Conservation (phyloP, 208 protist genomes). For the Leishmania aethiopica region DNA sequence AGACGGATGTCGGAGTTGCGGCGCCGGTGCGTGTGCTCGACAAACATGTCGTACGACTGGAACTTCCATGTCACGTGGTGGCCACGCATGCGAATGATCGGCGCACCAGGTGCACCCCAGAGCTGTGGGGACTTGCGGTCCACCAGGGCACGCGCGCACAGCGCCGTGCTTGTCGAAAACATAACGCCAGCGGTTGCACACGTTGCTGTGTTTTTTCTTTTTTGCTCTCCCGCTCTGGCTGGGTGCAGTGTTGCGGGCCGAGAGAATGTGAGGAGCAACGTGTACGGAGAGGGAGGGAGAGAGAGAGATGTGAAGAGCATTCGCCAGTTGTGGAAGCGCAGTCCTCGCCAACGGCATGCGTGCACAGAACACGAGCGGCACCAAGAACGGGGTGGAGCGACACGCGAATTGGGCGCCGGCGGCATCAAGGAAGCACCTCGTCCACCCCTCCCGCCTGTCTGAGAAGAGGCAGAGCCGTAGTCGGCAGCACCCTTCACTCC, state of each 20-base stretch:
- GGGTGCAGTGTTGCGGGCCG: neutral
- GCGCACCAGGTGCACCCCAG: conserved; percentile 86
- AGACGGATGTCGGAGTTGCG: conserved; percentile 85
- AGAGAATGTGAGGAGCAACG: neutral
- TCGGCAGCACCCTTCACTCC: neutral
- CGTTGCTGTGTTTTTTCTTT: conserved; percentile 1
- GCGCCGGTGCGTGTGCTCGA: conserved; percentile 87
- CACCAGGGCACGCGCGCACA: conserved; percentile 54
- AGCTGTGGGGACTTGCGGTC: conserved; percentile 69
- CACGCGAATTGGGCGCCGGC: neutral
- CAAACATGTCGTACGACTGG: conserved; percentile 87
- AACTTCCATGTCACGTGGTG: conserved; percentile 90
- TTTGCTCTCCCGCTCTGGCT: neutral
- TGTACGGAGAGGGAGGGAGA: neutral
- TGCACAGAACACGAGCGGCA: neutral
- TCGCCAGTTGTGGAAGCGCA: neutral
- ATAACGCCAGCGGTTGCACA: neutral
- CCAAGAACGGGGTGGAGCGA: neutral
- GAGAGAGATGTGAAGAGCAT: neutral
- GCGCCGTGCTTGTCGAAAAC: conserved; percentile 17
- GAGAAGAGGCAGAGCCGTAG: neutral
- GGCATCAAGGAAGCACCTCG: neutral
- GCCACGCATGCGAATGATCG: conserved; percentile 88
- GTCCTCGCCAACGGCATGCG: neutral
- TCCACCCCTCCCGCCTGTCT: neutral